Evolutionary conservation across 805 yeast species (phyloP).

Genomic region (Blastobotrys attinorum): DNA sequence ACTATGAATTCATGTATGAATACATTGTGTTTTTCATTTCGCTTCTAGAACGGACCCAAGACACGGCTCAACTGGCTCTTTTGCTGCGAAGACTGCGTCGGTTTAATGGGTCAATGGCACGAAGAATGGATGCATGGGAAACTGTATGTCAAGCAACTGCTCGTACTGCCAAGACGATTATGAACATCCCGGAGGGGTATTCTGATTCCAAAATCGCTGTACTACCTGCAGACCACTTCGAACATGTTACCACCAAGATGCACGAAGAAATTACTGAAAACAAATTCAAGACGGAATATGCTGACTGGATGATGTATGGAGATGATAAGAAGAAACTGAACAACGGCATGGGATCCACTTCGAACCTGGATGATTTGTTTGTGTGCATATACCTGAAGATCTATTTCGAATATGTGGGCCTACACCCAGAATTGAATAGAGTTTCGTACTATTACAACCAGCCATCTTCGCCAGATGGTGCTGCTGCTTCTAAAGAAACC

Average conservation of each 20-base stretch:
- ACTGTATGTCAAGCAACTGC: conserved; percentile 45
- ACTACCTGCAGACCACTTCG: conserved; percentile 15
- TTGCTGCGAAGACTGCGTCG: conserved; percentile 71
- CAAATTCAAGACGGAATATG: neutral
- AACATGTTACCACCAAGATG: conserved; percentile 18
- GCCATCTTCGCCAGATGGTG: no score
- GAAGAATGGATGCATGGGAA: conserved; percentile 61
- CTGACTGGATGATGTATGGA: conserved; percentile 6
- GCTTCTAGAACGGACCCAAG: conserved; percentile 44
- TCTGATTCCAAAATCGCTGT: neutral
- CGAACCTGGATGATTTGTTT: conserved; percentile 64
- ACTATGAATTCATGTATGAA: conserved; percentile 66
- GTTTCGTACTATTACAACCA: neutral
- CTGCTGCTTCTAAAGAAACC: neutral
- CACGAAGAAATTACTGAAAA: neutral
- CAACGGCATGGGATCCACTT: conserved; percentile 73
- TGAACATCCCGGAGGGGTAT: conserved; percentile 33
- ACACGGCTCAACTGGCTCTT: conserved; percentile 49
- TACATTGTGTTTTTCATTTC: conserved; percentile 60
- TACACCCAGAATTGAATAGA: neutral
- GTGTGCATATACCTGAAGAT: conserved; percentile 52
- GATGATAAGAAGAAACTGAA: conserved; percentile 61
- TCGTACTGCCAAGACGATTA: conserved; percentile 39
- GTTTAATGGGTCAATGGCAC: conserved; percentile 68
- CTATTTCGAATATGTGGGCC: conserved; percentile 19